Base-by-base conservation (phyloP, 192 early-diverging fungal species). In the Jimgerdemannia lactiflua region DNA sequence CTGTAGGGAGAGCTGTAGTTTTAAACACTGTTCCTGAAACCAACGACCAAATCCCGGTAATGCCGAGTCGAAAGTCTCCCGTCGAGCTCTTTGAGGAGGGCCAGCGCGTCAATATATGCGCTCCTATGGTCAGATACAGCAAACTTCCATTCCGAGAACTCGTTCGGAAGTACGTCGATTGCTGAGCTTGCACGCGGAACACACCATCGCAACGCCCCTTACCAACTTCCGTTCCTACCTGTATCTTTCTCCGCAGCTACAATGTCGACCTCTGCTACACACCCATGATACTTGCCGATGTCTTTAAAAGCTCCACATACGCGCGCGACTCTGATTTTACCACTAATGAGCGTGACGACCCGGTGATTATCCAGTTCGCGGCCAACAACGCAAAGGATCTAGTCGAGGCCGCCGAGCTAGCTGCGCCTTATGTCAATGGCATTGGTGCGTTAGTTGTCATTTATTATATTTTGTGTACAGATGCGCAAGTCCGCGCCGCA, bases 91-190 rank as follows among this genome's bases (percentile, higher is more conserved):
- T 89, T 66, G 85, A 87, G 59, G 78, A 83, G 11, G 88, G 89
- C 66, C 80, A 84, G 29, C 86, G 89, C 71, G 74, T 97, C 44
- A 94, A 92, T 76, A 92, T 97, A 3, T 95, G 94, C 71, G 97
- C 95, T 3, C 97, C 97, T 1, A 99, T 99, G 97, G 97, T 99
- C 9, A 87, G 97, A 42, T 99, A 99, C 80, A 96, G 95, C 74
- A 99, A 97, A 75, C 82, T 96, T 4, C 92, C 97, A 0, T 99
- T 99, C 80, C 86, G 97, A 69, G 91, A 97, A 71, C 81, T 96
- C 4, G 89, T 97, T 59, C 84, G 94, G 65, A 83, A 91, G 89
- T 94, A 83, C 83, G 87, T 77, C 20, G 40, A 8, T n/a, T 72
- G 64, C 29, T 29, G 29, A 29, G 29, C 29, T 29, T 29, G 29